Base-by-base conservation (phyloP, 257 asterid species). In the Parsonsia alboflavescens region DNA sequence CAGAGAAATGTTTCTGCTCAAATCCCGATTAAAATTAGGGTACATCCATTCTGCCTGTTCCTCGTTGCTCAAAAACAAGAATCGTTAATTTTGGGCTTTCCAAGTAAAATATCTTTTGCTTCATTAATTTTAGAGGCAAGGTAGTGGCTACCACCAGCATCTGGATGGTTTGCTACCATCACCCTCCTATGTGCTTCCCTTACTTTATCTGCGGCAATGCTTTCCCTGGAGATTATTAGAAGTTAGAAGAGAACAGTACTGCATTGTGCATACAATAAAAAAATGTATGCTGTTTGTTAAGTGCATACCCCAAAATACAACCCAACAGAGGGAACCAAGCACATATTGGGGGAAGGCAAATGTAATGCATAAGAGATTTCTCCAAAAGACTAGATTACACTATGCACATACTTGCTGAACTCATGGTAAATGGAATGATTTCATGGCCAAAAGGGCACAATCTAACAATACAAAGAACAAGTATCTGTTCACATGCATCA, bases 81-180 rank as follows among this genome's bases (percentile, higher is more conserved):
- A 66, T 89, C 97, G 9, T 76, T 76, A 83, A 65, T 82, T 85
- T 84, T 86, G 73, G 81, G 22, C 86, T 93, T 90, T 73, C 97
- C 93, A n/a, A 89, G 87, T 83, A 93, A 6, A 17, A 85, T 7
- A 11, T 93, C 96, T 76, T 93, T 93, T 46, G 98, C 96, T 82
- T 91, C 96, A 10, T 91, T 93, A 10, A 89, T 87, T 83, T 93
- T 93, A 19, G 98, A 93, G 71, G 98, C 97, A 72, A 91, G 90
- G 82, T 91, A 91, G 76, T 89, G 97, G 83, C 97, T 93, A 52
- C 98, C 98, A 54, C 97, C 98, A 49, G 97, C 98, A 82, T 93
- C 96, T 0, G 98, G 98, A 79, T 93, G 98, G 78, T 93, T 91
- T 56, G 97, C 97, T 58, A 93, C 92, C 98, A 93, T 93, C 78